phyloP scores from a whole-genome alignment of 2,329 filamentous ascomycete species.

The Cytospora piceicola region DNA sequence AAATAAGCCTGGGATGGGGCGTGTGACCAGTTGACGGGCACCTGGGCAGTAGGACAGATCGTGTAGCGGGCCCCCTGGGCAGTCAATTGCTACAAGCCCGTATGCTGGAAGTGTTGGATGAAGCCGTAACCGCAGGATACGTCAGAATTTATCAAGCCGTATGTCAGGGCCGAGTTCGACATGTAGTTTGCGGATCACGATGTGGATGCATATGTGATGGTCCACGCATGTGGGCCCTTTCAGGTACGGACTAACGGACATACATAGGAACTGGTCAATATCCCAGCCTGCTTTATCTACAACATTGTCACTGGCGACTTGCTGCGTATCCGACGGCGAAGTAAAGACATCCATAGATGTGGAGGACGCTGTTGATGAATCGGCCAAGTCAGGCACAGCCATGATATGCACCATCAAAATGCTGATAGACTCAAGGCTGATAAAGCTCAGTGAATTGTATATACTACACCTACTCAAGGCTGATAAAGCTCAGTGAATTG shows the following conservation, averaged over 20 bases:
- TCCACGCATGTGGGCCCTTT: neutral
- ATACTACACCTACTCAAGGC: too few species aligned
- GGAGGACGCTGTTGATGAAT: conserved; percentile 42
- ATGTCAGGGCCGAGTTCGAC: conserved; percentile 44
- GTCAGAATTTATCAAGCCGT: conserved; percentile 37
- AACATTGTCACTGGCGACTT: conserved; percentile 31
- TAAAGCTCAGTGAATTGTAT: too few species aligned
- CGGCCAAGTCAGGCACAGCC: conserved; percentile 32
- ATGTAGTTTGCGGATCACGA: conserved; percentile 47
- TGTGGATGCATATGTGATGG: conserved; percentile 31
- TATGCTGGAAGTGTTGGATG: conserved; percentile 32
- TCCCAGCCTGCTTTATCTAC: conserved; percentile 40
- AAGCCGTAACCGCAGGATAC: conserved; percentile 39
- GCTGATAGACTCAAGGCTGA: neutral
- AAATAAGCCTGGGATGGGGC: too few species aligned
- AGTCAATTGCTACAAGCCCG: too few species aligned
- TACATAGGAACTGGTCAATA: conserved; percentile 37
- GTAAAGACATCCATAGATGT: conserved; percentile 44
- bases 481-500: too few species aligned
- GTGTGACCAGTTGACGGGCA: too few species aligned
- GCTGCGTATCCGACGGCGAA: conserved; percentile 42
- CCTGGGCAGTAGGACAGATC: too few species aligned
- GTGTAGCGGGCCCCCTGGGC: too few species aligned
- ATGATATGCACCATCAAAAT: neutral
- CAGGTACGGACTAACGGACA: neutral